A percentile compares a stretch with the other conserved stretches of the same genome.
phyloP scores from a whole-genome alignment of 345 rosid genomes.

The Aquilaria malaccensis region DNA sequence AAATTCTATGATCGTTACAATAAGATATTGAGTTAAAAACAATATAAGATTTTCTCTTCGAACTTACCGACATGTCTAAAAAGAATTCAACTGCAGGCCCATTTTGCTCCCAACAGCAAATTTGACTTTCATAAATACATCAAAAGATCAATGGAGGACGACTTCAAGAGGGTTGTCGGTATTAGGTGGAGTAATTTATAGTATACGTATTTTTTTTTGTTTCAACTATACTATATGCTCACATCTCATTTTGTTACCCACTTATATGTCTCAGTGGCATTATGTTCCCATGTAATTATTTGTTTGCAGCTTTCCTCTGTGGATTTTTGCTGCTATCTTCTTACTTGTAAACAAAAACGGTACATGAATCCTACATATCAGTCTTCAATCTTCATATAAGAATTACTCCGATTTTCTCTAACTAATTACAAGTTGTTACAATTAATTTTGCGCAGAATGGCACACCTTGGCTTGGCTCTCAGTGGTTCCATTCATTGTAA shows the following conservation, averaged over 20 bases:
- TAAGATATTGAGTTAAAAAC: too few species aligned
- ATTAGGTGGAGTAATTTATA: slow-evolving; percentile 25
- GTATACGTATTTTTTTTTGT: too few species aligned
- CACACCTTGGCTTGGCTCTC: slow-evolving; percentile 40
- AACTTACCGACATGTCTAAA: too few species aligned
- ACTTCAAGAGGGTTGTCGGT: slow-evolving; percentile 58
- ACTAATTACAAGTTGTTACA: too few species aligned
- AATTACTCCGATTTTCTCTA: too few species aligned
- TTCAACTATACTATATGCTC: too few species aligned
- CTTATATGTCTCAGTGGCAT: too few species aligned
- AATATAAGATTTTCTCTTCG: too few species aligned
- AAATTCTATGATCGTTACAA: too few species aligned
- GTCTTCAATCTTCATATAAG: too few species aligned
- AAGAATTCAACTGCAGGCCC: slow-evolving; percentile 30
- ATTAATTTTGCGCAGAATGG: slow-evolving; percentile 30
- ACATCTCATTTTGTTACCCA: background rate
- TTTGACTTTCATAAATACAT: slow-evolving; percentile 59
- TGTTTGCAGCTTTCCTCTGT: slow-evolving; percentile 37
- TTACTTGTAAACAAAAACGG: slow-evolving; percentile 46
- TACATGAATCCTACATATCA: background rate
- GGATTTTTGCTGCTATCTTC: slow-evolving; percentile 39
- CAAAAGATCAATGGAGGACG: slow-evolving; percentile 60
- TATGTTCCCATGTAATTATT: background rate
- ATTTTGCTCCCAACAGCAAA: slow-evolving; percentile 35
- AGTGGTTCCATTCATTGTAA: slow-evolving; percentile 32